Percentiles rank a stretch among this genome's conserved stretches.
Conservation (phyloP, 164 flowering plant genomes). For the Annona squamosa region DNA sequence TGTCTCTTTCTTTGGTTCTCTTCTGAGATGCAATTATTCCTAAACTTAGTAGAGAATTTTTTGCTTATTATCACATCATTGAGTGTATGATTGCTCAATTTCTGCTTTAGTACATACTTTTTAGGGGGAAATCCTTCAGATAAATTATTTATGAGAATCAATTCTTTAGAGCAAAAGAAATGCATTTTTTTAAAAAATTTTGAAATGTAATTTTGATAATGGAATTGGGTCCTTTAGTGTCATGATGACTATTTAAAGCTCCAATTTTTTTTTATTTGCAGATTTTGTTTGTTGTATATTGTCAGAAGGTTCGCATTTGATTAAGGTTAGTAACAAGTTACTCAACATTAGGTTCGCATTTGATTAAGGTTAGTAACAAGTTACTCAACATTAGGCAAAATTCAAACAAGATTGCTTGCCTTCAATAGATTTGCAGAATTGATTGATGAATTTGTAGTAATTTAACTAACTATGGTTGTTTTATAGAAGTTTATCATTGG, state of each 20-base stretch:
- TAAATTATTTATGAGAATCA: background rate
- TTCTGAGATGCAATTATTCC: constrained; percentile 4
- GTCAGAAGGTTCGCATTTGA: background rate
- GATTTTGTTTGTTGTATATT: background rate
- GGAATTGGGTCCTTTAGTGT: background rate
- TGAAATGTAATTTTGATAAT: background rate
- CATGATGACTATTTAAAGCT: background rate
- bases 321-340: background rate
- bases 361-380: background rate
- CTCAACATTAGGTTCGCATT: background rate
- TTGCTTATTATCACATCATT: too few species aligned
- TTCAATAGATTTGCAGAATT: background rate
- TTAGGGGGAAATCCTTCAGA: background rate
- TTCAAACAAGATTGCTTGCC: background rate
- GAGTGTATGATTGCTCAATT: constrained; percentile 2
- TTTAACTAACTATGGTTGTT: too few species aligned
- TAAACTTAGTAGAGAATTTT: background rate
- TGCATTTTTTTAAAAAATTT: too few species aligned
- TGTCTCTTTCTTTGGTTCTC: constrained; percentile 2
- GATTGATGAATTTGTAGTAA: too few species aligned
- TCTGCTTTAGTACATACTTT: background rate
- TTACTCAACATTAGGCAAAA: too few species aligned
- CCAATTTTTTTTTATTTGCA: background rate
- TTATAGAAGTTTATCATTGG: too few species aligned
- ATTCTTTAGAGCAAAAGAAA: background rate